Base-by-base conservation (phyloP, 352 stramenopile species). In the Pythium chondricola region DNA sequence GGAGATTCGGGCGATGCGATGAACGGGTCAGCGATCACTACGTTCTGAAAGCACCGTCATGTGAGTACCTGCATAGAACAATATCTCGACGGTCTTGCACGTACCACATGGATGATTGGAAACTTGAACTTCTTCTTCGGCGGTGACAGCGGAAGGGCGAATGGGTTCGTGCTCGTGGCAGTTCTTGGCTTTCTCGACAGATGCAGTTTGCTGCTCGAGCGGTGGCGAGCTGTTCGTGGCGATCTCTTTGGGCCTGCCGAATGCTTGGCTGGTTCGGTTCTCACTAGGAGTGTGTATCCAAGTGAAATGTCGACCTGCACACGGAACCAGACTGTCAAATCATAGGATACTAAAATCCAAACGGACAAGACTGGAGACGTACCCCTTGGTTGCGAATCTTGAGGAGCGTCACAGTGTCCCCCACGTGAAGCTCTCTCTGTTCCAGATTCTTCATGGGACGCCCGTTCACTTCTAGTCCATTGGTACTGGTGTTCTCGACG, bases 401-500 rank as follows among this genome's bases (percentile, higher is more conserved):
- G 36, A 86, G 52, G 8, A 88, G 40, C 11, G 77, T 86, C 6
- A 88, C 58, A 6, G 65, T 68, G 50, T 88, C 77, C 8, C 69
- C 63, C 21, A 77, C 39, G n/a, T 78, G 63, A 9, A 88, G 59
- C 22, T 79, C 63, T 18, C 62, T 29, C 3, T 48, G 48, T 32
- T 80, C 62, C 2, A 63, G 56, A 45, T 68, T 67, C 60, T 78
- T 79, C 29, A 88, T 58, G n/a, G 58, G 32, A 18, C 56, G 37
- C 6, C 70, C 70, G 50, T 88, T 88, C 11, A 88, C 62, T 14
- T 71, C 61, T 8, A 84, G 67, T 4, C 77, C 77, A 30, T 88
- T 88, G 16, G 74, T 85, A 45, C 77, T 88, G 5, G 74, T 88
- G 42, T 88, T 76, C 60, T 85, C 67, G 9, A 88, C 58, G n/a